These are phyloP conservation scores for Microdochium bolleyi DNA, from an alignment of 2,329 filamentous ascomycete species.

Conservation along the genomic window DNA sequence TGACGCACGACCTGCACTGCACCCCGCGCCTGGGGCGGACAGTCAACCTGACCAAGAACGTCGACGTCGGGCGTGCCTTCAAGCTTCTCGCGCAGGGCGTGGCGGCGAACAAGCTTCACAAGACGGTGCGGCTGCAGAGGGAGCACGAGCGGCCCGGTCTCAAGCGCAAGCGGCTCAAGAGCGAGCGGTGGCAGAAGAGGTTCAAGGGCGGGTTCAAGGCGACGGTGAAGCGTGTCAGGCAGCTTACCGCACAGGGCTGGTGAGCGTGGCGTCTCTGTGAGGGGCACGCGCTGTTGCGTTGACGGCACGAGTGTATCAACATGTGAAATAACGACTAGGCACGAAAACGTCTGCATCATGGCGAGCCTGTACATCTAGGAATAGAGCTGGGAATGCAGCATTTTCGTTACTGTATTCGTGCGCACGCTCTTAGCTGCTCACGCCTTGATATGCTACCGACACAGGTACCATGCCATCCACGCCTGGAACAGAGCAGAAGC, in stretches of 20 bases:
- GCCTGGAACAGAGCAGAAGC: too few species aligned
- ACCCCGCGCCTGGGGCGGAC: slow-evolving; percentile 36
- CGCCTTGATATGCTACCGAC: too few species aligned
- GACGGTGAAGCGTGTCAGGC: slow-evolving; percentile 54
- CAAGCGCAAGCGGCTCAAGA: slow-evolving; percentile 68
- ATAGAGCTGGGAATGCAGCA: not conserved
- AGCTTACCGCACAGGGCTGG: slow-evolving; percentile 74
- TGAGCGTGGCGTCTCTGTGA: slow-evolving; percentile 32
- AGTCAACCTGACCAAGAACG: slow-evolving; percentile 28
- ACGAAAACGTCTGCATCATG: not conserved
- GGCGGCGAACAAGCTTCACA: slow-evolving; percentile 46
- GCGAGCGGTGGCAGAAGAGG: slow-evolving; percentile 58
- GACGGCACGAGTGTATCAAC: not conserved
- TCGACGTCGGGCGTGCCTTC: slow-evolving; percentile 38
- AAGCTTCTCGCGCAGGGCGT: slow-evolving; percentile 29
- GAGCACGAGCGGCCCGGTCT: slow-evolving; percentile 70
- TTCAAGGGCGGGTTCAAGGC: slow-evolving; percentile 64
- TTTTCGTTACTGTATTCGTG: too few species aligned
- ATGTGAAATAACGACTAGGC: not conserved
- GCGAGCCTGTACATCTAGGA: not conserved
- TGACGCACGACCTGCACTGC: slow-evolving; percentile 24
- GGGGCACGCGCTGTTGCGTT: too few species aligned
- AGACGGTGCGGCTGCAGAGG: slow-evolving; percentile 49
- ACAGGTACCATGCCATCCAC: too few species aligned
- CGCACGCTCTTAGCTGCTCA: too few species aligned